phyloP scores from a whole-genome alignment of 1,139 yeast genomes.

The Yarrowia galli region DNA sequence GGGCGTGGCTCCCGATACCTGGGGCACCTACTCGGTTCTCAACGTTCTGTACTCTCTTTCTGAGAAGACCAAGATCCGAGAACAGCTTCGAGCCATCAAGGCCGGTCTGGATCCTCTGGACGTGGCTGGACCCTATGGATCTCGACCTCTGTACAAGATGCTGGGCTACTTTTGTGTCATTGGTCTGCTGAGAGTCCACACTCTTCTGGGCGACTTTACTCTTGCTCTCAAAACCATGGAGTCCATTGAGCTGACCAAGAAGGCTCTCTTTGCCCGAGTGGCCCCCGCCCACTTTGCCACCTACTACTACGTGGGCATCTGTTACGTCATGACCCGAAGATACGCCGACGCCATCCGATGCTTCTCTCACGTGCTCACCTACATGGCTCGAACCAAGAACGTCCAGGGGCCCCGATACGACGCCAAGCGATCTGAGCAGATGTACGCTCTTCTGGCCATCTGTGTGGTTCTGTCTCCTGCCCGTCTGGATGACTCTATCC shows the following conservation, averaged over 20 bases:
- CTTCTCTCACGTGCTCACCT: constrained; percentile 56
- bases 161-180: constrained; percentile 59
- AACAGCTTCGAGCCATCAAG: constrained; percentile 54
- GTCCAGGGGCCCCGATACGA: constrained; percentile 54
- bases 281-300: constrained; percentile 60
- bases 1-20: constrained; percentile 49
- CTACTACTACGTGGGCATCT: constrained; percentile 60
- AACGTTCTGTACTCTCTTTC: constrained; percentile 58
- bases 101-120: constrained; percentile 49
- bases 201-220: constrained; percentile 58
- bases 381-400: constrained; percentile 57
- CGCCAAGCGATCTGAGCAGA: constrained; percentile 59
- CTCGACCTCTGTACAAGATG: constrained; percentile 55
- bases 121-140: constrained; percentile 57
- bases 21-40: constrained; percentile 59
- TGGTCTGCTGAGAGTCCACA: constrained; percentile 59
- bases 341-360: constrained; percentile 60
- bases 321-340: constrained; percentile 59
- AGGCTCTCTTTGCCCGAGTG: constrained; percentile 56
- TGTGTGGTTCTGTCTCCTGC: constrained; percentile 58
- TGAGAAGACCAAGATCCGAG: constrained; percentile 56
- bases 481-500: constrained; percentile 56
- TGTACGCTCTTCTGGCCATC: constrained; percentile 59
- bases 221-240: constrained; percentile 59
- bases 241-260: constrained; percentile 56